Evolutionary conservation across 1,284 basidiomycete species (phyloP).

Genomic region (Porogramme epimiltina): DNA sequence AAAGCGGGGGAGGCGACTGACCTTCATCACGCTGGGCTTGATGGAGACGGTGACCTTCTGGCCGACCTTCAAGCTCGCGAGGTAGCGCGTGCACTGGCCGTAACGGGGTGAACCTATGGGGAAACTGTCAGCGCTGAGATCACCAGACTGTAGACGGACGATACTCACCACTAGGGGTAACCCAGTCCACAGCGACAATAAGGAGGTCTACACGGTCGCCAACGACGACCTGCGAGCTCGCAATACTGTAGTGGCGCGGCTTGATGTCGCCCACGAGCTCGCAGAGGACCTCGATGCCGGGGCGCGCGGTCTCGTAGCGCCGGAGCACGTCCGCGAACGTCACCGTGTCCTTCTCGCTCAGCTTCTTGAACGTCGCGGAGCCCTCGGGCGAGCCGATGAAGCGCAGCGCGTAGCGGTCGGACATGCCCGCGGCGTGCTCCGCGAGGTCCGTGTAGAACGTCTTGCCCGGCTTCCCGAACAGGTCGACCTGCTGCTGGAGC

Average conservation of each 20-base stretch:
- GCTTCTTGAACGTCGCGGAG: slow-evolving; percentile 90
- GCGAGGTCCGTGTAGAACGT: slow-evolving; percentile 92
- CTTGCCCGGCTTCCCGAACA: slow-evolving; percentile 96
- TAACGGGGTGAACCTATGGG: slow-evolving; percentile 72
- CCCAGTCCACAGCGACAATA: slow-evolving; percentile 97
- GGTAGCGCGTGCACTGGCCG: slow-evolving; percentile 97
- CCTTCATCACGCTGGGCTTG: slow-evolving; percentile 99
- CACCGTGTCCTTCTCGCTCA: slow-evolving; percentile 93
- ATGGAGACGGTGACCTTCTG: slow-evolving; percentile 97
- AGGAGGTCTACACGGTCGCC: slow-evolving; percentile 93
- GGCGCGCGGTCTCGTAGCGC: slow-evolving; percentile 81
- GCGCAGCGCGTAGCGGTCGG: slow-evolving; percentile 82
- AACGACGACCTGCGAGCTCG: slow-evolving; percentile 91
- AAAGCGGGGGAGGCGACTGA: slow-evolving; percentile 29
- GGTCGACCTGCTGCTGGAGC: slow-evolving; percentile 94
- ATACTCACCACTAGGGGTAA: slow-evolving; percentile 75
- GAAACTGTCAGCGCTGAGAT: not conserved
- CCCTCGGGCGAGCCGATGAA: slow-evolving; percentile 97
- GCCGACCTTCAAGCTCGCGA: slow-evolving; percentile 81
- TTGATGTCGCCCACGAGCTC: slow-evolving; percentile 93
- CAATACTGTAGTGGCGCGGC: slow-evolving; percentile 98
- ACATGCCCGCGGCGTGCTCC: slow-evolving; percentile 69
- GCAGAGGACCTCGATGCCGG: slow-evolving; percentile 83
- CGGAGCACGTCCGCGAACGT: slow-evolving; percentile 89
- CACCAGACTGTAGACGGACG: not conserved